Evolutionary conservation across 768 basidiomycete genomes (phyloP).

Genomic region (Lentinula edodes): DNA sequence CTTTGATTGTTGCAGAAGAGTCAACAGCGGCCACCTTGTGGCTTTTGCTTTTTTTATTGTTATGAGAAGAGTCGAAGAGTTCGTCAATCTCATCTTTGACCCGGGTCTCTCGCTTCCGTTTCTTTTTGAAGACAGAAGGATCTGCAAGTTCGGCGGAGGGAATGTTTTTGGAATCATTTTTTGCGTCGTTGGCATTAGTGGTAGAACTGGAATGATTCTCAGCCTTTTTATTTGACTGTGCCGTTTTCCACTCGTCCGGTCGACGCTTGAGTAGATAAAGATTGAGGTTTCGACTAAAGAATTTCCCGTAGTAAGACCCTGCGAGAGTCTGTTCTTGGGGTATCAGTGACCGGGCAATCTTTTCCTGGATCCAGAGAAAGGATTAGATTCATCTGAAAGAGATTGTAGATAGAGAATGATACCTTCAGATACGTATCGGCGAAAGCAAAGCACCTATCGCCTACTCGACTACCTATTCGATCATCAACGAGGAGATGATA

Average conservation of each 20-base stretch:
- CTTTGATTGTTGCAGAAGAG: not conserved
- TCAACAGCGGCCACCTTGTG: not conserved
- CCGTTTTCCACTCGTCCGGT: conserved; percentile 79
- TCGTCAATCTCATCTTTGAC: conserved; percentile 70
- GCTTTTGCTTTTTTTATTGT: not conserved
- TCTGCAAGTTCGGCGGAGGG: conserved; percentile 9
- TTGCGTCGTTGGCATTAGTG: conserved; percentile 18
- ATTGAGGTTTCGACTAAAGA: conserved; percentile 75
- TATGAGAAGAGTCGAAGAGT: conserved; percentile 41
- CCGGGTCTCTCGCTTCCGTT: conserved; percentile 41
- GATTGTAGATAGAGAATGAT: conserved; percentile 12
- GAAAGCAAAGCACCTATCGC: conserved; percentile 84
- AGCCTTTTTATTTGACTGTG: conserved; percentile 42
- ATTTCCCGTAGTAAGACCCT: conserved; percentile 81
- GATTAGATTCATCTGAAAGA: conserved; percentile 1
- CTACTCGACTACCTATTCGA: conserved; percentile 84
- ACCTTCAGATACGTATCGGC: conserved; percentile 95
- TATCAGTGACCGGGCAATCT: conserved; percentile 80
- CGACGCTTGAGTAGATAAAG: conserved; percentile 71
- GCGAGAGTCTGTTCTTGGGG: conserved; percentile 66
- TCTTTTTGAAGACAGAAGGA: conserved; percentile 15
- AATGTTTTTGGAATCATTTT: conserved; percentile 11
- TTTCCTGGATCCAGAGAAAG: conserved; percentile 53
- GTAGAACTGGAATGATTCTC: not conserved
- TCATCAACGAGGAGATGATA: conserved; percentile 84